Percentiles rank a stretch among this genome's conserved stretches.
phyloP scores from a whole-genome alignment of 179 eudicot genomes.

The Amaranthus tricolor region DNA sequence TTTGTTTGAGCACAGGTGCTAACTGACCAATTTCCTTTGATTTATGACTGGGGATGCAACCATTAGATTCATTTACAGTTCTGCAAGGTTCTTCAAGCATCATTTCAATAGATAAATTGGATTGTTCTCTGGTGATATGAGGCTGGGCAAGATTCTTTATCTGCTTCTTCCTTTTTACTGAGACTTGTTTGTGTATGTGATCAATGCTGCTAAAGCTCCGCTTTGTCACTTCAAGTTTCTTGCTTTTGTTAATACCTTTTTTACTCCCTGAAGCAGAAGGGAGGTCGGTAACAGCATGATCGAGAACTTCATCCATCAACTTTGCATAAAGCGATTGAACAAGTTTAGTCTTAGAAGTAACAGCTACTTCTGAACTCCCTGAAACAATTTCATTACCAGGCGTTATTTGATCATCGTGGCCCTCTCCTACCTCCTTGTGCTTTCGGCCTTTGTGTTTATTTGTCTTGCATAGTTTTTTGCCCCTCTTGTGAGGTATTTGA shows the following conservation, averaged over 20 bases:
- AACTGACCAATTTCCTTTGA: conserved; percentile 16
- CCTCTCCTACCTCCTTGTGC: conserved; percentile 25
- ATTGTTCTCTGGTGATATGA: conserved; percentile 14
- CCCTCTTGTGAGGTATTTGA: conserved; percentile 37
- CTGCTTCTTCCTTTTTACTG: conserved; percentile 23
- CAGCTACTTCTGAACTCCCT: conserved; percentile 15
- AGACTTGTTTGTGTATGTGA: conserved; percentile 9
- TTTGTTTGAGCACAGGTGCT: conserved; percentile 29
- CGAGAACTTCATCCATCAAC: conserved; percentile 24
- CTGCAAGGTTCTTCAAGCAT: conserved; percentile 14
- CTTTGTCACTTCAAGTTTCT: conserved; percentile 7
- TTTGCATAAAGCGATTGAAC: conserved; percentile 22
- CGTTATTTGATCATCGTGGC: conserved; percentile 21
- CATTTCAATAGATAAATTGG: conserved; percentile 9
- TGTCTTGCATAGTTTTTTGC: conserved; percentile 24
- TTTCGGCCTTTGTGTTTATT: conserved; percentile 34
- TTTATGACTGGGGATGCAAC: conserved; percentile 13
- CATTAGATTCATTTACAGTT: conserved; percentile 6
- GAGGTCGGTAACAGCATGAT: conserved; percentile 13
- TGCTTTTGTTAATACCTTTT: conserved; percentile 21
- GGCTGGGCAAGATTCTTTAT: conserved; percentile 16
- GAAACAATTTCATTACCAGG: conserved; percentile 8
- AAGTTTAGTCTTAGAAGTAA: conserved; percentile 12
- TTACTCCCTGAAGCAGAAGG: conserved; percentile 24
- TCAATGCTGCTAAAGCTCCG: conserved; percentile 18